Conservation (phyloP, 805 yeast species). For the Schwanniomyces yamadae region DNA sequence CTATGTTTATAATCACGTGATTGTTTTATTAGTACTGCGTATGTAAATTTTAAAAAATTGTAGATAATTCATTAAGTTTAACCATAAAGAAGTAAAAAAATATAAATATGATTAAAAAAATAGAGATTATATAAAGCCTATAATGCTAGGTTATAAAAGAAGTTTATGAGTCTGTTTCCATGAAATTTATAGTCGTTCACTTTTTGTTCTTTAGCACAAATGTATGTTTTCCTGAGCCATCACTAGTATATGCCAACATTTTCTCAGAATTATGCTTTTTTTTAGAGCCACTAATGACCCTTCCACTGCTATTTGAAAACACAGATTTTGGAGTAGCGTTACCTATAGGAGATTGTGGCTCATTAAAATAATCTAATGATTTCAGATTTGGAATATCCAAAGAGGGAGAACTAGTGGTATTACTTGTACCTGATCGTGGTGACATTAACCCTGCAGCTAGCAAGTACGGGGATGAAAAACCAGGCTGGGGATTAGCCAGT, state of each 20-base stretch:
- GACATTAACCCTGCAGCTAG: conserved; percentile 62
- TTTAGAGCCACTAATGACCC: conserved; percentile 21
- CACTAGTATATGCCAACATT: conserved; percentile 41
- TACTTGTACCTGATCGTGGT: conserved; percentile 38
- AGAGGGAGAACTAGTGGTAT: conserved; percentile 12
- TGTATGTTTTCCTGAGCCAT: conserved; percentile 37
- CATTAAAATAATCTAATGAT: conserved; percentile 16
- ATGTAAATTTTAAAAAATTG: too few relatives aligned
- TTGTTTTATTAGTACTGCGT: too few relatives aligned
- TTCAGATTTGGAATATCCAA: conserved; percentile 12
- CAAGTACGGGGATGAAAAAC: conserved; percentile 68
- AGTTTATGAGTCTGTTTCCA: too few relatives aligned
- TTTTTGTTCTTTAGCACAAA: conserved; percentile 37
- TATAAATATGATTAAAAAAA: too few relatives aligned
- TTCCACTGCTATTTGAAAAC: conserved; percentile 23
- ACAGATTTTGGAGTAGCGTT: conserved; percentile 20
- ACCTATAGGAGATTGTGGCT: conserved; percentile 8
- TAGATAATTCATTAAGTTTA: too few relatives aligned
- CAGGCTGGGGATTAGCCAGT: conserved; percentile 32
- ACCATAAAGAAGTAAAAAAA: too few relatives aligned
- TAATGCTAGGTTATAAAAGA: too few relatives aligned
- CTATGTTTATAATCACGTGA: too few relatives aligned
- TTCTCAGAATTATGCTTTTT: conserved; percentile 25
- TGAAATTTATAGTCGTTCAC: too few relatives aligned
- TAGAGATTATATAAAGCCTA: too few relatives aligned